Percentiles rank a stretch among this genome's conserved stretches.
Evolutionary conservation across 306 rosid species (phyloP).

Genomic region (Gillenia trifoliata): DNA sequence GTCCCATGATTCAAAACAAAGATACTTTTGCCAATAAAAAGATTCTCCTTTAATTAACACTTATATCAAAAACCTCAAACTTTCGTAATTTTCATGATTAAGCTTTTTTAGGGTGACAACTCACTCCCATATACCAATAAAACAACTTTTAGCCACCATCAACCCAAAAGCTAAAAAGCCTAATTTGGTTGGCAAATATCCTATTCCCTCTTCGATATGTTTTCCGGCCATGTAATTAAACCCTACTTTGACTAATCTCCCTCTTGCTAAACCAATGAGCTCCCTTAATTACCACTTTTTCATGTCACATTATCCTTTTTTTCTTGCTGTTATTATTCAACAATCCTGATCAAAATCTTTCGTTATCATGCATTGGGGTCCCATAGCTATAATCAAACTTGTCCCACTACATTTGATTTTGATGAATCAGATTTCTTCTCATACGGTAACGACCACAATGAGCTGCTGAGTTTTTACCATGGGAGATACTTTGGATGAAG

Average conservation of each 20-base stretch:
- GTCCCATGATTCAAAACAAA: slow-evolving; percentile 33
- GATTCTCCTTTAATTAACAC: slow-evolving; percentile 32
- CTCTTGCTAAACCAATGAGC: slow-evolving; percentile 1
- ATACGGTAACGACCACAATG: slow-evolving; percentile 17
- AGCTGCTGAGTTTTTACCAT: slow-evolving; percentile 5
- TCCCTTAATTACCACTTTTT: slow-evolving; percentile 9
- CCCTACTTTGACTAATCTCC: slow-evolving; percentile 23
- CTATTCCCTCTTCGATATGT: slow-evolving; percentile 28
- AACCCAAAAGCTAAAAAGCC: slow-evolving; percentile 21
- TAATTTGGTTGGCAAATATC: slow-evolving; percentile 29
- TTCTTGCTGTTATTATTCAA: slow-evolving; percentile 28
- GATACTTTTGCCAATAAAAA: slow-evolving; percentile 33
- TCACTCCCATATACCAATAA: slow-evolving; percentile 41
- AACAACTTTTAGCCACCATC: slow-evolving; percentile 30
- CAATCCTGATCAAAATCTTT: slow-evolving; percentile 23
- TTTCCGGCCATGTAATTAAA: slow-evolving; percentile 33
- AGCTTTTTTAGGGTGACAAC: slow-evolving; percentile 48
- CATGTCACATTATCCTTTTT: slow-evolving; percentile 15
- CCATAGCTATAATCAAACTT: slow-evolving; percentile 15
- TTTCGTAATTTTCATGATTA: slow-evolving; percentile 39
- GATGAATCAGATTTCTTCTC: slow-evolving; percentile 21
- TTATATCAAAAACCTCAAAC: slow-evolving; percentile 30
- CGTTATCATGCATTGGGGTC: slow-evolving; percentile 32
- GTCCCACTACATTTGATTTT: slow-evolving; percentile 32
- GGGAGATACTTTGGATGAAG: slow-evolving; percentile 7